Conservation (phyloP, 2,329 filamentous ascomycete species). For the Aspergillus glaucus region DNA sequence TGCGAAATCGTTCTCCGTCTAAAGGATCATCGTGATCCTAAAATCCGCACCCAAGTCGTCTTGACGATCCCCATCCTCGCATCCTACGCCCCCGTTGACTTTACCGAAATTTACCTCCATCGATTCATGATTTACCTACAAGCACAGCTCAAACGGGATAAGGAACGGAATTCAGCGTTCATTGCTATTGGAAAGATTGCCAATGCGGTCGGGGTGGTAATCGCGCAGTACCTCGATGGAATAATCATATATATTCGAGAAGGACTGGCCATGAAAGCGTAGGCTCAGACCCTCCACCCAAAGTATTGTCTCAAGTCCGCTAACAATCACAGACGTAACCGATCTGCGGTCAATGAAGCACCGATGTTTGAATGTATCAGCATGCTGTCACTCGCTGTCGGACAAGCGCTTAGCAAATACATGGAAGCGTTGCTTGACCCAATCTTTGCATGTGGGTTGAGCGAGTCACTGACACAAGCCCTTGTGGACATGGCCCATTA, state of each 20-base stretch:
- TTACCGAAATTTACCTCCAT: conserved; percentile 79
- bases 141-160: conserved; percentile 87
- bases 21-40: conserved; percentile 83
- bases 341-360: conserved; percentile 52
- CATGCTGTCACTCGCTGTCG: conserved; percentile 88
- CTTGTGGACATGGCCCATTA: conserved; percentile 98
- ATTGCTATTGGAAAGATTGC: conserved; percentile 94
- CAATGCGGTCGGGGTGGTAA: conserved; percentile 90
- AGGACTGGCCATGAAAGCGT: conserved; percentile 72
- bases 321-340: conserved; percentile 39
- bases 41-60: conserved; percentile 84
- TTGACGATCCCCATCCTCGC: conserved; percentile 87
- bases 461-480: conserved; percentile 87
- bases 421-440: conserved; percentile 93
- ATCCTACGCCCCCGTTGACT: conserved; percentile 85
- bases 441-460: conserved; percentile 96
- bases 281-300: no score
- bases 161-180: conserved; percentile 90
- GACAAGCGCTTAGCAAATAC: conserved; percentile 95
- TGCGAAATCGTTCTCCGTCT: conserved; percentile 90
- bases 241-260: conserved; percentile 92
- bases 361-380: conserved; percentile 98
- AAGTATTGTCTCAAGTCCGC: no score
- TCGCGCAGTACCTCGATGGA: conserved; percentile 89
- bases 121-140: conserved; percentile 97